These are phyloP conservation scores for Colletotrichum godetiae DNA, from an alignment of 2,329 filamentous ascomycete species.

Conservation along the genomic window DNA sequence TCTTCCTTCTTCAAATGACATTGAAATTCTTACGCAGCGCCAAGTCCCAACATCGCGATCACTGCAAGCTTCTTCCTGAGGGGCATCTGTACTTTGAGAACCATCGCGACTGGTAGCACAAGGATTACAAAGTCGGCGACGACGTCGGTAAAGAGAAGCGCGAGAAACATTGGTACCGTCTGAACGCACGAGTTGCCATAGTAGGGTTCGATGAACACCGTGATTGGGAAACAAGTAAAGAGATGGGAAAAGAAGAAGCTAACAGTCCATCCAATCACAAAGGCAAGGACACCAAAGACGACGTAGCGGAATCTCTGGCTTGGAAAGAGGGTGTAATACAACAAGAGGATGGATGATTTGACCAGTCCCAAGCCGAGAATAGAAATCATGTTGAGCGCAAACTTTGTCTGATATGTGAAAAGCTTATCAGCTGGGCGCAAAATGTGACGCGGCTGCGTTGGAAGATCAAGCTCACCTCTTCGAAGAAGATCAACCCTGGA, in stretches of 20 bases:
- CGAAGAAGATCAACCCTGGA: conserved; percentile 31
- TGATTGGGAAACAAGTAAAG: conserved; percentile 42
- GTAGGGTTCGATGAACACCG: conserved; percentile 39
- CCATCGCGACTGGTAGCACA: conserved; percentile 41
- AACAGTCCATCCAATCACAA: conserved; percentile 39
- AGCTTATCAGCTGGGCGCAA: background rate
- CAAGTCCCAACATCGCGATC: conserved; percentile 41
- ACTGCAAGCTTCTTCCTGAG: conserved; percentile 40
- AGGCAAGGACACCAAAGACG: conserved; percentile 40
- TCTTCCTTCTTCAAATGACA: background rate
- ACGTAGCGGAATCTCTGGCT: conserved; percentile 41
- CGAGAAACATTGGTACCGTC: conserved; percentile 38
- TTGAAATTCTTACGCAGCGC: conserved; percentile 37
- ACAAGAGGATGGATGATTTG: conserved; percentile 47
- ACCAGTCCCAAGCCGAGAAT: conserved; percentile 45
- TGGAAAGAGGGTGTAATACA: conserved; percentile 47
- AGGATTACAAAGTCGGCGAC: conserved; percentile 41
- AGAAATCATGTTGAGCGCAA: conserved; percentile 40
- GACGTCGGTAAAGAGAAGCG: conserved; percentile 39
- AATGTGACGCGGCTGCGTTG: background rate
- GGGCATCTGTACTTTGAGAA: conserved; percentile 41
- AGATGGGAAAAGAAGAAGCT: conserved; percentile 42
- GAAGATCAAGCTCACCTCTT: conserved; percentile 11
- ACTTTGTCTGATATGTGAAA: conserved; percentile 16
- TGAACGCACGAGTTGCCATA: conserved; percentile 41